Conservation (phyloP, 1,284 basidiomycete genomes). For the Agaricales sp. region DNA sequence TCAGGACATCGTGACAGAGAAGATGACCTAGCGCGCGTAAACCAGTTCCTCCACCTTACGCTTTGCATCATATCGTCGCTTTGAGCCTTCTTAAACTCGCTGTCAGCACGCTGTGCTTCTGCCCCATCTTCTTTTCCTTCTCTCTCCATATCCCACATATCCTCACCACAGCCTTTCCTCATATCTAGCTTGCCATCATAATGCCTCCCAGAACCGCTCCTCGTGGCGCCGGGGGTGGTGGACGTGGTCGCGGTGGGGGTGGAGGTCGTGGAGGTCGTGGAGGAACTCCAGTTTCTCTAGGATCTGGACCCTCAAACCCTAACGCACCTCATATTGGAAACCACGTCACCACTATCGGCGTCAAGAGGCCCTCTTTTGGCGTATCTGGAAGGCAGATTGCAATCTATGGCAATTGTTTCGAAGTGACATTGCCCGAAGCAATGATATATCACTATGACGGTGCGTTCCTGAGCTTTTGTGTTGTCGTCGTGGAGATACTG, state of each 20-base stretch:
- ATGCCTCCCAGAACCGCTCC: constrained; percentile 2
- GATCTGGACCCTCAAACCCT: constrained; percentile 16
- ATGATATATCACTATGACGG: constrained; percentile 40
- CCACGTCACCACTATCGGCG: constrained; percentile 27
- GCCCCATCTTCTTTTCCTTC: background rate
- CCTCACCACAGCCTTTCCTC: background rate
- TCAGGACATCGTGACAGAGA: no score
- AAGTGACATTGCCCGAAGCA: constrained; percentile 22
- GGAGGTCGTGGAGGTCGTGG: constrained; percentile 1
- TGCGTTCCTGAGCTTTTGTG: constrained; percentile 14
- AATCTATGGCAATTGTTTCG: constrained; percentile 31
- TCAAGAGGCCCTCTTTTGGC: constrained; percentile 29
- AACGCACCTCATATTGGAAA: constrained; percentile 23
- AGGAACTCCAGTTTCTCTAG: background rate
- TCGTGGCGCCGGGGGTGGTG: background rate
- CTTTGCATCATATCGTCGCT: no score
- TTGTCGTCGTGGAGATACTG: background rate
- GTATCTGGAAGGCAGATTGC: constrained; percentile 20
- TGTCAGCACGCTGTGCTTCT: no score
- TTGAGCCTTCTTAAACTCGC: no score
- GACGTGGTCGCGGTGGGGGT: background rate
- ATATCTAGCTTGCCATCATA: background rate
- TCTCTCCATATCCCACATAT: background rate
- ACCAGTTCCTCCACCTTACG: no score
- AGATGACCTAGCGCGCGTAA: no score